Evolutionary conservation across 441 rosid species (phyloP).

Genomic region (Adansonia grandidieri): DNA sequence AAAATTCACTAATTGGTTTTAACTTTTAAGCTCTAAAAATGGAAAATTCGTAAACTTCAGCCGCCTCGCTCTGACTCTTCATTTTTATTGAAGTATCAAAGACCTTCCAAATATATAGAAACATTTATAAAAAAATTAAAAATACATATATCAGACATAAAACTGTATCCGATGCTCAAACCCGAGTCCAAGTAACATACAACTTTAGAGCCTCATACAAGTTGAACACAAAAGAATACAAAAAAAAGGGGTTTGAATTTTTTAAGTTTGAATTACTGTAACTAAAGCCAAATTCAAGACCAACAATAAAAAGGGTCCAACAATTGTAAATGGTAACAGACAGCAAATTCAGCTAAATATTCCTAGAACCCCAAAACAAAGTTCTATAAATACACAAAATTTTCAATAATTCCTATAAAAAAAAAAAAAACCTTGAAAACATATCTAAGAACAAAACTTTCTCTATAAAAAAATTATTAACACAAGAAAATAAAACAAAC

Average conservation of each 20-base stretch:
- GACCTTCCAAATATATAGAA: too few relatives aligned
- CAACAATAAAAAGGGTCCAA: background rate
- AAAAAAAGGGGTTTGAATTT: background rate
- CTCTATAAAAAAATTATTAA: background rate
- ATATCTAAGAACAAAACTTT: background rate
- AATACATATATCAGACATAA: too few relatives aligned
- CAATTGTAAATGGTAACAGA: background rate
- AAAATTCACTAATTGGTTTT: too few relatives aligned
- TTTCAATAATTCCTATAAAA: background rate
- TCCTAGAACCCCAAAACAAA: background rate
- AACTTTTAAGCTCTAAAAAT: too few relatives aligned
- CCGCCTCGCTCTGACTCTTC: too few relatives aligned
- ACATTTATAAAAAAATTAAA: too few relatives aligned
- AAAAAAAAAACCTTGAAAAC: background rate
- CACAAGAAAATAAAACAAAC: background rate
- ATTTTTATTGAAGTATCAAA: too few relatives aligned
- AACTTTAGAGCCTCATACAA: background rate
- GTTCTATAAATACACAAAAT: background rate
- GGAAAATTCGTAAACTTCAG: background rate
- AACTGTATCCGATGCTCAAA: too few relatives aligned
- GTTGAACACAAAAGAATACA: background rate
- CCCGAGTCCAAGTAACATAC: too few relatives aligned
- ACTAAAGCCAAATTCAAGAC: background rate
- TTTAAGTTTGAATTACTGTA: background rate
- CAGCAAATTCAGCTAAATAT: background rate